Conservation (phyloP, 2,329 filamentous ascomycete genomes). For the Pseudocercospora macadamiae region DNA sequence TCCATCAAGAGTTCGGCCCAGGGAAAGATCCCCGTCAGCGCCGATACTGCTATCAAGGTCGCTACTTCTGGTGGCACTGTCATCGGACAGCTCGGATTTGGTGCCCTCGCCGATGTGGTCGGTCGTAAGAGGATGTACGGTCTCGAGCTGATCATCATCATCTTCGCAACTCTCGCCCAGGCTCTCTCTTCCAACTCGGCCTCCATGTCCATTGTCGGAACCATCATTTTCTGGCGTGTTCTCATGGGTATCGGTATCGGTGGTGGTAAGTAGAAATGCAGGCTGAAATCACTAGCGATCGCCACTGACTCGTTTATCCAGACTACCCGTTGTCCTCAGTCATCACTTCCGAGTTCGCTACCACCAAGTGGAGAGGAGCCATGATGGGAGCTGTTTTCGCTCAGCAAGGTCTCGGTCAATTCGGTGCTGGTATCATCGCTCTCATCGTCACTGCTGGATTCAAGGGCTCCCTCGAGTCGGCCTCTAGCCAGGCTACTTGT, state of each 20-base stretch:
- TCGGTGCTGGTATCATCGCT: slow-evolving; percentile 73
- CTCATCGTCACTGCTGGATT: slow-evolving; percentile 60
- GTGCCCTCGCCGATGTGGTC: slow-evolving; percentile 74
- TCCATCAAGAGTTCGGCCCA: slow-evolving; percentile 34
- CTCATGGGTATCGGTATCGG: slow-evolving; percentile 80
- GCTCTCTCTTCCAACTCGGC: slow-evolving; percentile 66
- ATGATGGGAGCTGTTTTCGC: slow-evolving; percentile 88
- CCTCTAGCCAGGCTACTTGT: slow-evolving; percentile 58
- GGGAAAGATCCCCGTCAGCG: slow-evolving; percentile 62
- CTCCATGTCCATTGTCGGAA: slow-evolving; percentile 63
- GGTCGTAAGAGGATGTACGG: slow-evolving; percentile 86
- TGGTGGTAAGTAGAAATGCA: slow-evolving; percentile 47
- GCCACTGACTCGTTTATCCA: background rate
- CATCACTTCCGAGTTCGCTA: slow-evolving; percentile 86
- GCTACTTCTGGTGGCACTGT: slow-evolving; percentile 83
- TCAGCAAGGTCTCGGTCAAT: slow-evolving; percentile 84
- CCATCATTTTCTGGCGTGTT: slow-evolving; percentile 80
- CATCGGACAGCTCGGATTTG: slow-evolving; percentile 79
- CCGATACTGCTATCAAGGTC: slow-evolving; percentile 83
- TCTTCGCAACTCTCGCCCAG: slow-evolving; percentile 75
- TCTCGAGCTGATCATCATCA: slow-evolving; percentile 77
- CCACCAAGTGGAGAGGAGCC: slow-evolving; percentile 80
- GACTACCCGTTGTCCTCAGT: slow-evolving; percentile 83
- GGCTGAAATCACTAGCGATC: background rate
- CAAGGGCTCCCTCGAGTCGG: slow-evolving; percentile 39